These are phyloP conservation scores for Cytospora leucostoma DNA, from an alignment of 2,329 filamentous ascomycete genomes.

Conservation along the genomic window DNA sequence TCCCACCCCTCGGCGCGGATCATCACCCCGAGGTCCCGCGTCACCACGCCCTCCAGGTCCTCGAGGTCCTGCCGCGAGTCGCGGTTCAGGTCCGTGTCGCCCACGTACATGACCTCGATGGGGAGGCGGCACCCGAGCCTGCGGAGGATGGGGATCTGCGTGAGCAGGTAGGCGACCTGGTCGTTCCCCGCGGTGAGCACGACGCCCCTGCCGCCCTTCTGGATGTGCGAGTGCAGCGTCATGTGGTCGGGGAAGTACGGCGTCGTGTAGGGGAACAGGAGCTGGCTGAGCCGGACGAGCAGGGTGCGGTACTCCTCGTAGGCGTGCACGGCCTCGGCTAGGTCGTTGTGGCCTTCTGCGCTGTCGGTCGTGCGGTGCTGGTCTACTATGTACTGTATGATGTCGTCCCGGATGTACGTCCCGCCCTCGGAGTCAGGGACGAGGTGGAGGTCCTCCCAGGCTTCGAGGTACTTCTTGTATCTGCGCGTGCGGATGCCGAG, in stretches of 20 bases:
- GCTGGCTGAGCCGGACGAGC: conserved; percentile 40
- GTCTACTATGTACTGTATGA: conserved; percentile 41
- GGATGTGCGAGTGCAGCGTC: conserved; percentile 44
- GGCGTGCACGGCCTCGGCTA: conserved; percentile 39
- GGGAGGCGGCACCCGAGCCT: conserved; percentile 42
- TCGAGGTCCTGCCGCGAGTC: conserved; percentile 45
- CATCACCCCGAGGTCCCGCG: conserved; percentile 47
- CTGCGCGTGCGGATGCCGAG: conserved; percentile 42
- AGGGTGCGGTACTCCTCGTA: conserved; percentile 46
- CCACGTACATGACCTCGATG: conserved; percentile 45
- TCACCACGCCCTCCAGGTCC: conserved; percentile 44
- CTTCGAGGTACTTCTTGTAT: conserved; percentile 42
- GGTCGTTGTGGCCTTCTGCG: conserved; percentile 27
- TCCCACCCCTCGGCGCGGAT: conserved; percentile 47
- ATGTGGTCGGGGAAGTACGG: conserved; percentile 49
- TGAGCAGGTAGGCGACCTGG: conserved; percentile 45
- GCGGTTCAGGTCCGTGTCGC: conserved; percentile 46
- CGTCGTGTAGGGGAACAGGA: conserved; percentile 43
- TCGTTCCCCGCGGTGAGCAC: conserved; percentile 47
- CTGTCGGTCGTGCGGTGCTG: conserved; percentile 28
- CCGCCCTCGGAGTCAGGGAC: conserved; percentile 36
- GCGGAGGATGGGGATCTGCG: conserved; percentile 43
- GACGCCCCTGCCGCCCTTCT: conserved; percentile 44
- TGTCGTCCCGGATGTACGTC: conserved; percentile 43
- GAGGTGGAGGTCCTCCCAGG: conserved; percentile 43